Base-by-base conservation (phyloP, 2,329 filamentous ascomycete genomes). In the Ophiocordyceps camponoti-saundersi region DNA sequence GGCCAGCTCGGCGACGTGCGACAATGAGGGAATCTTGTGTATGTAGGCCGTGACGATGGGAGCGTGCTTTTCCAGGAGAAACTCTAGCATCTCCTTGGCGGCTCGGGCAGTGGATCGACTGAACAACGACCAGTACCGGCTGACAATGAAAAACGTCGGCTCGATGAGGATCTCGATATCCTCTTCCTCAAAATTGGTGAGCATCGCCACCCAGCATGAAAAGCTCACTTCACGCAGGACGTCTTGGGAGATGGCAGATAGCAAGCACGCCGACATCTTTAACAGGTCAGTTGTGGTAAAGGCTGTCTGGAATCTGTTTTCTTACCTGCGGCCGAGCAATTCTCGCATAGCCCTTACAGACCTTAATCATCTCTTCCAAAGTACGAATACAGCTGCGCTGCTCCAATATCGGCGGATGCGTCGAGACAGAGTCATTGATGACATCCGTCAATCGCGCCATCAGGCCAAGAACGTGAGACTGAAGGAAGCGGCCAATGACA, bases 251-350 rank as follows among this genome's bases (percentile, higher is more conserved):
- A 96, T 74, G 0, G 88, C 88, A 21, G 87, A 88, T 51, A 94
- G 79, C 13, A 98, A 69, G 58, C 86, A 95, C n/a, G 90, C 88
- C 53, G 87, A 87, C 48, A 96, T 90, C 80, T 90, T 56, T 12
- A 20, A 8, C 13, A 12, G 11, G 20, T 46, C 32, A 46, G 18
- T n/a, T 21, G 42, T 21, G 23, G 18, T 6, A n/a, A 10, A 20
- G 10, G 16, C 13, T 16, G 1, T 39, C 7, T 21, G 44, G 11
- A 1, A 15, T 11, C 36, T 12, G 5, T 8, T 18, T 26, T 62
- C 71, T 54, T 63, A 87, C 85, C 69, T 95, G 90, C 21, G 92
- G 90, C 40, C 95, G 71, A 45, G 86, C 92, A 54, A 82, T 79
- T 50, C 79, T 81, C 30, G 89, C 78, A 56, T 85, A 80, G 2